A percentile compares a stretch with the other conserved stretches of the same genome.
phyloP scores from a whole-genome alignment of 108 stramenopile genomes.

The Nitzschia inconspicua region DNA sequence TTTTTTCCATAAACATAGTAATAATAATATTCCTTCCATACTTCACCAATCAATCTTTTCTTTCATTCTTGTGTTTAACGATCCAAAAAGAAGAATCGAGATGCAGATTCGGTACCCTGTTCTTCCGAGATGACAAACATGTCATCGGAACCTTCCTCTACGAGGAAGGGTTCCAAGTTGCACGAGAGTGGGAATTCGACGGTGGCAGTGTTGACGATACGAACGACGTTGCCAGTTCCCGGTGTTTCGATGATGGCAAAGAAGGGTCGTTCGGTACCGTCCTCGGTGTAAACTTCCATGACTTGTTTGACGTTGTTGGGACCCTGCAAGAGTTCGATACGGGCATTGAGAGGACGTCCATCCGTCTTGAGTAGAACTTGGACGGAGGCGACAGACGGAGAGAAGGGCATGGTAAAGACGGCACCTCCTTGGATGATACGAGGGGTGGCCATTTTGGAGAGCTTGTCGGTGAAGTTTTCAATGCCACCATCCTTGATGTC shows the following conservation, averaged over 20 bases:
- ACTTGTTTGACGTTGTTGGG: slow-evolving; percentile 90
- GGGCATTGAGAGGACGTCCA: slow-evolving; percentile 82
- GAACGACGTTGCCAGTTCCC: slow-evolving; percentile 76
- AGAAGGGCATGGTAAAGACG: slow-evolving; percentile 70
- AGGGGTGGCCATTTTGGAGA: slow-evolving; percentile 39
- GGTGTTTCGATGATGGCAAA: slow-evolving; percentile 80
- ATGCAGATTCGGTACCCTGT: slow-evolving; percentile 19
- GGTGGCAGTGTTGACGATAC: slow-evolving; percentile 81
- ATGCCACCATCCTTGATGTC: slow-evolving; percentile 44
- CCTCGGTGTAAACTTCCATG: slow-evolving; percentile 82
- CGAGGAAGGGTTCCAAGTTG: slow-evolving; percentile 58
- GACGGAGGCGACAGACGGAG: slow-evolving; percentile 64
- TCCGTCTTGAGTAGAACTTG: slow-evolving; percentile 70
- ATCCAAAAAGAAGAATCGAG: slow-evolving; percentile 25
- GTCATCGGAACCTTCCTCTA: slow-evolving; percentile 16
- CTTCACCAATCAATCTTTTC: no score
- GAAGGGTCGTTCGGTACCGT: slow-evolving; percentile 80
- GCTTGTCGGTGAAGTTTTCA: slow-evolving; percentile 21
- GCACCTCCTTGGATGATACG: slow-evolving; percentile 80
- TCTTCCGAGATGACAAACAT: slow-evolving; percentile 6
- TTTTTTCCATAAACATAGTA: no score
- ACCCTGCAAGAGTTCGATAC: slow-evolving; percentile 80
- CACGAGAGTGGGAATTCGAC: slow-evolving; percentile 83
- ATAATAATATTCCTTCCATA: no score
- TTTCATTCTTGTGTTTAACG: neutral